phyloP scores from a whole-genome alignment of 2,329 filamentous ascomycete species.

The Colletotrichum eremochloae region DNA sequence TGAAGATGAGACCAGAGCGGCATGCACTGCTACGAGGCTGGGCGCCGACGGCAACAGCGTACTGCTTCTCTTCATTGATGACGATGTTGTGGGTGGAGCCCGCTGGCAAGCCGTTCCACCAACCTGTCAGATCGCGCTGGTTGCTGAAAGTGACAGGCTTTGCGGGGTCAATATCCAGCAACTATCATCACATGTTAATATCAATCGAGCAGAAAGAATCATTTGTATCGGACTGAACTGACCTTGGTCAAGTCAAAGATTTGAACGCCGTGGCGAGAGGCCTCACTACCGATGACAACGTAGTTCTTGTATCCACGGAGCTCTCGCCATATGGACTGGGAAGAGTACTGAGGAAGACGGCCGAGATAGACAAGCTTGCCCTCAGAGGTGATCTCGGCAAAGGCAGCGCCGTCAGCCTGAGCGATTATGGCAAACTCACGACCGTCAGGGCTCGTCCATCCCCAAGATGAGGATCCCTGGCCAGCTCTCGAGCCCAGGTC shows the following conservation, averaged over 20 bases:
- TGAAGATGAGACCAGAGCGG: constrained; percentile 64
- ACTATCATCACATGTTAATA: constrained; percentile 46
- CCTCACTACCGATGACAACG: constrained; percentile 54
- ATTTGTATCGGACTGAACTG: constrained; percentile 43
- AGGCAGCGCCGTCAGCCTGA: constrained; percentile 57
- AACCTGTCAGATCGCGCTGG: constrained; percentile 50
- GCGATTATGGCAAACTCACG: constrained; percentile 45
- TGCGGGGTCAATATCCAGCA: constrained; percentile 60
- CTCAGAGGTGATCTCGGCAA: constrained; percentile 57
- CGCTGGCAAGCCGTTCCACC: constrained; percentile 47
- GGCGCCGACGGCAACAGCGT: constrained; percentile 59
- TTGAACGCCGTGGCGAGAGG: constrained; percentile 67
- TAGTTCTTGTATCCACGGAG: constrained; percentile 52
- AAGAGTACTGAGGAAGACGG: constrained; percentile 51
- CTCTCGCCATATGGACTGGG: constrained; percentile 50
- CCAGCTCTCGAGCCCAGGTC: constrained; percentile 59
- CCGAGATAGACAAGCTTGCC: constrained; percentile 60
- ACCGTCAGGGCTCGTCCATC: constrained; percentile 58
- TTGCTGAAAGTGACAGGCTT: constrained; percentile 50
- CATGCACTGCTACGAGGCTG: constrained; percentile 55
- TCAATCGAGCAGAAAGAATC: constrained; percentile 43
- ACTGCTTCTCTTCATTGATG: constrained; percentile 59
- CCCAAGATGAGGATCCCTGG: constrained; percentile 53
- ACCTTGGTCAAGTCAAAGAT: constrained; percentile 68
- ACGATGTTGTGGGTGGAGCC: constrained; percentile 63